Base-by-base conservation (phyloP, 768 basidiomycete species). In the Termitomyces bulborhizus region DNA sequence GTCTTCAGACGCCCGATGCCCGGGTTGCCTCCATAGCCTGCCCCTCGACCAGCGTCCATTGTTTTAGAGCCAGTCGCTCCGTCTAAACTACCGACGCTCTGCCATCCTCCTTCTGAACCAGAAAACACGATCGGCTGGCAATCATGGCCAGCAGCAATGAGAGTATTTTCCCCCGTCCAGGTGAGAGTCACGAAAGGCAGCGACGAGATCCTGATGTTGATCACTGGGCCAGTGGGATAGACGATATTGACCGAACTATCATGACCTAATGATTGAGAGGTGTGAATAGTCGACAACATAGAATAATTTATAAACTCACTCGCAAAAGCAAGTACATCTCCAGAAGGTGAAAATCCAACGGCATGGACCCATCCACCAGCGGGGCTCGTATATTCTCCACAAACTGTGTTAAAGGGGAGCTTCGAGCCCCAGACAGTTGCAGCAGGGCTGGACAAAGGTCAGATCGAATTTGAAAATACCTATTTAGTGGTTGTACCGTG, bases 351-450 rank as follows among this genome's bases (percentile, higher is more conserved):
- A 75, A 99, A 99, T 1, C 86, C 90, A 46, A 98, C 91, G 18
- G 88, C 77, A 62, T 98, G 97, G 1, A 99, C 94, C 97, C 97
- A 99, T 11, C 97, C 97, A 40, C 97, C 97, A 41, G 86, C 81
- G 0, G 92, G 86, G 63, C 88, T 92, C 37, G 78, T 68, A 68
- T 90, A 99, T 69, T 98, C 97, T 45, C 94, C 97, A 60, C 95
- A 98, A 57, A 99, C 77, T 1, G 97, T 98, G 68, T 95, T 96
- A 79, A 98, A 98, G 0, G 97, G 97, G 0, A 99, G 77, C 63
- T 94, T 94, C 55, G 94, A 93, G n/a, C 97, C 97, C 97, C 97
- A 99, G 1, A 94, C 85, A 24, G 88, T 85, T 3, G 93, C 83
- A 40, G 85, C 76, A 18, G 96, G 97, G 65, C 95, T 96, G 59